A percentile compares a stretch with the other conserved stretches of the same genome.
Conservation (phyloP, 1,139 yeast species). For the Meyerozyma smithsonii region DNA sequence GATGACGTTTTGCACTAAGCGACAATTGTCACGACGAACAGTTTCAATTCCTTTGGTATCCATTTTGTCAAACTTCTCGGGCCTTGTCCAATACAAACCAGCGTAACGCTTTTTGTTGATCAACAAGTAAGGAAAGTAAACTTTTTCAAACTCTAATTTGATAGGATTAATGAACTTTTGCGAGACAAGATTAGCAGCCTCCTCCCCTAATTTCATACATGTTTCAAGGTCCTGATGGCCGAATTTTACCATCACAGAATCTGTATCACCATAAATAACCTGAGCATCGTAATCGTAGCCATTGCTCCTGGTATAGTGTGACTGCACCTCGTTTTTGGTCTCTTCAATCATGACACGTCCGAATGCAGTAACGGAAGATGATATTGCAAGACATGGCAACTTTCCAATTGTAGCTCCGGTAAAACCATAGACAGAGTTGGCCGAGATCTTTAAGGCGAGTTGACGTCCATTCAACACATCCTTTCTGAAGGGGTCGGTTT, state of each 20-base stretch:
- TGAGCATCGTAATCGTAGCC: constrained; percentile 81
- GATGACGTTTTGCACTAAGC: constrained; percentile 89
- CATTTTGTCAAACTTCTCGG: constrained; percentile 89
- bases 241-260: constrained; percentile 98
- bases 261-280: constrained; percentile 98
- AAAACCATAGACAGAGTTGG: constrained; percentile 97
- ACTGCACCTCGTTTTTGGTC: constrained; percentile 83
- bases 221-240: constrained; percentile 78
- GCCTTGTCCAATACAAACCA: constrained; percentile 92
- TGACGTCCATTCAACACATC: constrained; percentile 97
- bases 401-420: constrained; percentile 99
- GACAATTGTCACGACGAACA: constrained; percentile 95
- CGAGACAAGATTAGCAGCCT: constrained; percentile 89
- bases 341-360: constrained; percentile 96
- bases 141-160: constrained; percentile 94
- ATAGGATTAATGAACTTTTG: constrained; percentile 78
- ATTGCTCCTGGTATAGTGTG: constrained; percentile 68
- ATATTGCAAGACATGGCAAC: constrained; percentile 92
- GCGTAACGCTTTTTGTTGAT: constrained; percentile 97
- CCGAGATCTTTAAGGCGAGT: constrained; percentile 91
- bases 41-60: constrained; percentile 99
- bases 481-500: constrained; percentile 88
- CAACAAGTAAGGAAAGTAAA: constrained; percentile 87
- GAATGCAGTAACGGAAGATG: constrained; percentile 91
- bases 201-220: constrained; percentile 89